Conservation (phyloP, 768 basidiomycete genomes). For the Agrocybe chaxingu region DNA sequence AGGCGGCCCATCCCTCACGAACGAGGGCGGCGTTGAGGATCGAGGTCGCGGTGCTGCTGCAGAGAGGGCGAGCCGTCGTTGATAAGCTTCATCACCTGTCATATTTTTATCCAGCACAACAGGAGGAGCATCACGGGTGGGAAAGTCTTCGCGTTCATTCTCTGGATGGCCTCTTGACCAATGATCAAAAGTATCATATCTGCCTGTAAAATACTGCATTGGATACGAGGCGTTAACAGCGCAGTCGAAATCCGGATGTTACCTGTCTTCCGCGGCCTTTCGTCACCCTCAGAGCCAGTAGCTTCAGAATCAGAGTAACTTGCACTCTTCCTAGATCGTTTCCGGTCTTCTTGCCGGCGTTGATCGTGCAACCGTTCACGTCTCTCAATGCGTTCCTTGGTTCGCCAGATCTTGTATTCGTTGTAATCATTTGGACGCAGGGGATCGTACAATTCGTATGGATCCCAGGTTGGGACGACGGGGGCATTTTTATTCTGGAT, state of each 20-base stretch:
- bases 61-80: conserved; percentile 71
- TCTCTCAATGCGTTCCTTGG: conserved; percentile 70
- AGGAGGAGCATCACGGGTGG: conserved; percentile 24
- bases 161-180: conserved; percentile 46
- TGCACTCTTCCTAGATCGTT: conserved; percentile 50
- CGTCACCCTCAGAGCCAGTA: conserved; percentile 64
- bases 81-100: conserved; percentile 80
- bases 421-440: conserved; percentile 85
- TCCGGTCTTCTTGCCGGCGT: conserved; percentile 52
- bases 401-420: conserved; percentile 81
- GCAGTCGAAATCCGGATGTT: conserved; percentile 11
- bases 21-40: conserved; percentile 17
- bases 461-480: conserved; percentile 66
- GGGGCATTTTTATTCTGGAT: conserved; percentile 59
- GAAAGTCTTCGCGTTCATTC: conserved; percentile 30
- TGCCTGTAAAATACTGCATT: conserved; percentile 26
- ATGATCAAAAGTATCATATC: conserved; percentile 48
- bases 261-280: conserved; percentile 70
- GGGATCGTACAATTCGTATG: conserved; percentile 76
- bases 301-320: conserved; percentile 68
- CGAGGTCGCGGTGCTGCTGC: conserved; percentile 14
- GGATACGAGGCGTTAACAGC: conserved; percentile 3
- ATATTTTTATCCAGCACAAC: conserved; percentile 40
- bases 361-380: conserved; percentile 66
- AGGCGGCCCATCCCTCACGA: conserved; percentile 1